These are phyloP conservation scores for Metschnikowia similis DNA, from an alignment of 805 yeast species.

Conservation along the genomic window DNA sequence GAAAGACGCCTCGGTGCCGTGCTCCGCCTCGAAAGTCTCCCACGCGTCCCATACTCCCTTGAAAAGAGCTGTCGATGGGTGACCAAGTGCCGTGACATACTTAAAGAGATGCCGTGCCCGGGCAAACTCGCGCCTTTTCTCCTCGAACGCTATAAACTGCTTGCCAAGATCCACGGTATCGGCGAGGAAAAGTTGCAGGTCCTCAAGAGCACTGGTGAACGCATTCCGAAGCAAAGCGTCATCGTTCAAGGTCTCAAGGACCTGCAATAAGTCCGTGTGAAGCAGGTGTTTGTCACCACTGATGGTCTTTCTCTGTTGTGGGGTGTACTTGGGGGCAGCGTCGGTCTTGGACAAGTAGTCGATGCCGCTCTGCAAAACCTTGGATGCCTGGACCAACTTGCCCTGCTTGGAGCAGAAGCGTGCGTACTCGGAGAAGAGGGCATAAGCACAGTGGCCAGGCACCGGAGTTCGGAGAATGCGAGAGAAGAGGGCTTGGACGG, in stretches of 20 bases:
- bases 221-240: not conserved
- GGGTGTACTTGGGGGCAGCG: not conserved
- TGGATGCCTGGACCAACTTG: conserved; percentile 41
- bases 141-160: conserved; percentile 59
- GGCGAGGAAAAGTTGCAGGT: conserved; percentile 40
- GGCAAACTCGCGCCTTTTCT: conserved; percentile 43
- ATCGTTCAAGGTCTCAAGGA: not conserved
- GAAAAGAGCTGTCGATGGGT: conserved; percentile 18
- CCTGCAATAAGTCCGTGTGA: conserved; percentile 7
- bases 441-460: conserved; percentile 44
- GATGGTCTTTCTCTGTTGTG: conserved; percentile 12
- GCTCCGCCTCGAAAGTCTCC: conserved; percentile 67
- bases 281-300: conserved; percentile 23
- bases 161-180: conserved; percentile 41
- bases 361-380: conserved; percentile 19
- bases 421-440: conserved; percentile 53
- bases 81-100: conserved; percentile 27
- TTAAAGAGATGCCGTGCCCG: conserved; percentile 63
- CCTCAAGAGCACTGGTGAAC: conserved; percentile 40
- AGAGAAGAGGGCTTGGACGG: conserved; percentile 70
- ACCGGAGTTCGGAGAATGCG: conserved; percentile 46
- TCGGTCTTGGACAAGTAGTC: conserved; percentile 7
- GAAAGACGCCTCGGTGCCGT: conserved; percentile 69
- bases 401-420: conserved; percentile 60
- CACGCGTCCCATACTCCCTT: conserved; percentile 54